Evolutionary conservation across 768 basidiomycete species (phyloP), one percentile per base, ranked within the genome.

Genomic region (Cystobasidium onofrii): DNA sequence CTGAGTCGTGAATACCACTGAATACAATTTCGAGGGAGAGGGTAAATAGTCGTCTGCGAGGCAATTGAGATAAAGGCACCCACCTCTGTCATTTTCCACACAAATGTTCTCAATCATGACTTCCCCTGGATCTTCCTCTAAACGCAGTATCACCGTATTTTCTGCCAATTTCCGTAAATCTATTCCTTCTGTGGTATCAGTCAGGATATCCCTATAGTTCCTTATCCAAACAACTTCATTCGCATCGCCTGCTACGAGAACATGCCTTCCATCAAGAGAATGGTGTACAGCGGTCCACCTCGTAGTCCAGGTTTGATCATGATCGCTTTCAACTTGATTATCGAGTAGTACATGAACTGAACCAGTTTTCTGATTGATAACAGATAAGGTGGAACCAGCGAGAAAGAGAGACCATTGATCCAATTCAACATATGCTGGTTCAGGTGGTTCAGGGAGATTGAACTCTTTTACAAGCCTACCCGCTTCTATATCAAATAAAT

Each of bases 341-440:
- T 33, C 55, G 13, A 71, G 69, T 3, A 71, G 39, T 20, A 60
- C 36, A 12, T 27, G 25, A 9, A 12, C 27, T 2, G 17, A 6
- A 15, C 69, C 69, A 12, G 50, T 36, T 1, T 20, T 29, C 34
- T 29, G 4, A 39, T 71, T 33, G 50, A 46, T 71, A 4, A 33
- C 52, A 7, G 23, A 23, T 9, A 71, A 9, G 3, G 54, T 57
- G 31, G n/a, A 7, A 33, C 39, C 43, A 27, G 69, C 69, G 9
- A 41, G 69, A 25, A 71, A 71, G 20, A 71, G 69, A 15, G 69
- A 34, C 54, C 55, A 55, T 31, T 71, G 50, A 60, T 71, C 69
- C 54, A 71, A 34, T 29, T 71, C 69, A 20, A 71, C 54, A 41
- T 71, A 71, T 54, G 29, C 23, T 52, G 25, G 65, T 55, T 34